Evolutionary conservation across 352 stramenopile species (phyloP).

Genomic region (Thraustochytrium aureum): DNA sequence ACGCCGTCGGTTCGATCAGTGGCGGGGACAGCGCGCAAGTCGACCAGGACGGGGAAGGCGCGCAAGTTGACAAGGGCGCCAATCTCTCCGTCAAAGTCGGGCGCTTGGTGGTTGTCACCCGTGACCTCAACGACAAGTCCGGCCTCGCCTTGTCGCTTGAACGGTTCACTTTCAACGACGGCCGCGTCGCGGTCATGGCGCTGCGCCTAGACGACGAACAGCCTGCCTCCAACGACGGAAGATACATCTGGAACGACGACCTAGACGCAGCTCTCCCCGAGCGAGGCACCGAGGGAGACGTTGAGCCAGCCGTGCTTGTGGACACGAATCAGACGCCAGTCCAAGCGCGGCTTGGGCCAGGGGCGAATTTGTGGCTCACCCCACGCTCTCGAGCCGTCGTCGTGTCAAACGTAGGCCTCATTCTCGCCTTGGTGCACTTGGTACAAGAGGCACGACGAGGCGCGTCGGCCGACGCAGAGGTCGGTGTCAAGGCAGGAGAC

Average conservation of each 20-base stretch:
- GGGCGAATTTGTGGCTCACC: background rate
- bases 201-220: background rate
- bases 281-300: too few species aligned
- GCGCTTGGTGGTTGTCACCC: background rate
- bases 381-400: background rate
- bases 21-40: background rate
- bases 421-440: background rate
- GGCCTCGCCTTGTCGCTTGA: background rate
- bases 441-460: slow-evolving; percentile 9
- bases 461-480: too few species aligned
- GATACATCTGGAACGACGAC: too few species aligned
- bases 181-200: background rate
- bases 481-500: too few species aligned
- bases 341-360: too few species aligned
- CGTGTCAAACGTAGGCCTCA: background rate
- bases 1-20: background rate
- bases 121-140: background rate
- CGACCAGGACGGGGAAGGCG: background rate
- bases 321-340: too few species aligned
- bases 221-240: too few species aligned
- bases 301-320: too few species aligned
- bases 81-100: background rate
- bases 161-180: background rate
- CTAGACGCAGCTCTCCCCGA: too few species aligned
- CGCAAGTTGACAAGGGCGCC: too few species aligned